Conservation (phyloP, 345 rosid species). For the Salix dunnii region DNA sequence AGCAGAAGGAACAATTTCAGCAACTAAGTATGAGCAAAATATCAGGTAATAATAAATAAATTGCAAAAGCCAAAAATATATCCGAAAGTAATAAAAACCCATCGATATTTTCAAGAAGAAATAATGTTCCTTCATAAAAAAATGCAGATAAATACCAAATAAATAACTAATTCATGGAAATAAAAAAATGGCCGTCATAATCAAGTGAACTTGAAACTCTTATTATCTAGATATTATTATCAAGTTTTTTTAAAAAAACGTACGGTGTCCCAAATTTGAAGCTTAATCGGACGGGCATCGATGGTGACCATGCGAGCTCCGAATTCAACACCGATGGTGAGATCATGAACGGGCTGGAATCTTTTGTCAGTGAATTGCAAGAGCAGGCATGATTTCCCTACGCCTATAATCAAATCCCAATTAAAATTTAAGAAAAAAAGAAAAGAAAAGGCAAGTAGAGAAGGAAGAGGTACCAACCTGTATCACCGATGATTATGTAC, state of each 20-base stretch:
- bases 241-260: neutral
- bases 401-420: constrained; percentile 37
- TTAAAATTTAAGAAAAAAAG: neutral
- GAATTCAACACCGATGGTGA: constrained; percentile 70
- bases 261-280: constrained; percentile 78
- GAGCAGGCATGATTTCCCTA: constrained; percentile 67
- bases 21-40: too few relatives aligned
- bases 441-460: neutral
- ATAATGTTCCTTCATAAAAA: too few relatives aligned
- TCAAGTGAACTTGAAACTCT: neutral
- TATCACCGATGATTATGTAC: constrained; percentile 67
- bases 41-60: too few relatives aligned
- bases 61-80: too few relatives aligned
- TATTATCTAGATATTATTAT: neutral
- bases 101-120: too few relatives aligned
- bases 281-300: constrained; percentile 56
- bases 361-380: constrained; percentile 75
- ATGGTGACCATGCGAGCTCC: constrained; percentile 78
- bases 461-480: constrained; percentile 21
- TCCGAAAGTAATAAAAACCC: too few relatives aligned
- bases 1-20: too few relatives aligned
- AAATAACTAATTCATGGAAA: too few relatives aligned
- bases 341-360: constrained; percentile 73
- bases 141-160: too few relatives aligned
- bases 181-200: too few relatives aligned